These are phyloP conservation scores for Trichosporon sp. DNA, from an alignment of 1,284 basidiomycete genomes.

Conservation along the genomic window DNA sequence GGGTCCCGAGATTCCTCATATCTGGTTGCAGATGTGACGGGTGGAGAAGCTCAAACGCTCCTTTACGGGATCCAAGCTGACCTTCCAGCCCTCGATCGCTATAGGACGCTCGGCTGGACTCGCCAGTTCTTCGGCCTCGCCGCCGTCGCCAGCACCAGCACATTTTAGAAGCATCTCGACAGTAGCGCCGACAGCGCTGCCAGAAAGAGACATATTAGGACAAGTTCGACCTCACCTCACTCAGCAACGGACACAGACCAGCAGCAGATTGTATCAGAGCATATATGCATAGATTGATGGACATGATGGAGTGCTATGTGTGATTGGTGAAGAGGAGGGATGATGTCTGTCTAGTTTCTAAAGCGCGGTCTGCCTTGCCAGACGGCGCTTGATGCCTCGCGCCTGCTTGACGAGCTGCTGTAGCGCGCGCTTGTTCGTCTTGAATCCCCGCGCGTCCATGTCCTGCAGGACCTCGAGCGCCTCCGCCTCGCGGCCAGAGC, in stretches of 20 bases:
- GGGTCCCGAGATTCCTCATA: no score
- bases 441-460: conserved; percentile 52
- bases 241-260: neutral
- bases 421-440: conserved; percentile 47
- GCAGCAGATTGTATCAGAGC: conserved; percentile 3
- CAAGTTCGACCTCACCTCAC: neutral
- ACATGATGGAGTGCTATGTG: neutral
- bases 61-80: no score
- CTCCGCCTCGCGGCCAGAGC: conserved; percentile 47
- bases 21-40: no score
- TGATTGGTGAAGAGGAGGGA: neutral
- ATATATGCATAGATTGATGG: conserved; percentile 1
- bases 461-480: conserved; percentile 59
- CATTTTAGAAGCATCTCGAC: neutral
- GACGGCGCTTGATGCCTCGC: neutral
- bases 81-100: conserved; percentile 68
- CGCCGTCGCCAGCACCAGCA: neutral
- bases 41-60: no score
- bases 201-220: neutral
- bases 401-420: conserved; percentile 38
- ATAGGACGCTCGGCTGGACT: conserved; percentile 61
- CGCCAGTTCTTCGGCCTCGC: conserved; percentile 57
- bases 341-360: neutral
- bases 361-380: neutral
- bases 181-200: neutral